These are phyloP conservation scores for Cardiospermum halicacabum DNA, from an alignment of 345 rosid genomes.

Conservation along the genomic window DNA sequence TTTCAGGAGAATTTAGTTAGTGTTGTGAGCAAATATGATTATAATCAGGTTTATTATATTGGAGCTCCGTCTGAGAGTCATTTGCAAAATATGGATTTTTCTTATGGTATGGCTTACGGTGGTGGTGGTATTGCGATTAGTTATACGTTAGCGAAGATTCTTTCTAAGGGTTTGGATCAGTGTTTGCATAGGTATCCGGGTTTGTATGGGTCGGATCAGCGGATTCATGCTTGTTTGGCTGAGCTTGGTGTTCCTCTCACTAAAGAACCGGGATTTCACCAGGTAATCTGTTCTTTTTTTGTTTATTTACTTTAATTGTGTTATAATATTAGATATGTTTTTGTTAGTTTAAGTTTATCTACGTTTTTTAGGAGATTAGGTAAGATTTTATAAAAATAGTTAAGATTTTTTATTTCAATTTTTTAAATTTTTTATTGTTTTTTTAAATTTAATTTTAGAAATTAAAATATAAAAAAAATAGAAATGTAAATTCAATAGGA, in stretches of 20 bases:
- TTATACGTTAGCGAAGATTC: slow-evolving; percentile 55
- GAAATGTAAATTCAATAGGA: too few species aligned
- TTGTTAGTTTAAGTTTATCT: too few species aligned
- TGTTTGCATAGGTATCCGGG: slow-evolving; percentile 54
- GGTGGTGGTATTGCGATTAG: slow-evolving; percentile 93
- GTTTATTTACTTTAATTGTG: too few species aligned
- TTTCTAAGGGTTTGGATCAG: slow-evolving; percentile 59
- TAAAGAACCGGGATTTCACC: slow-evolving; percentile 72
- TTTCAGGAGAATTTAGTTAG: slow-evolving; percentile 54
- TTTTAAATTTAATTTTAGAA: background rate
- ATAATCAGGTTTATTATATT: slow-evolving; percentile 54
- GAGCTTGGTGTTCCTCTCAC: slow-evolving; percentile 89
- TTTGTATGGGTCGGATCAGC: slow-evolving; percentile 76
- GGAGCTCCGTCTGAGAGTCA: slow-evolving; percentile 81
- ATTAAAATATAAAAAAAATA: background rate
- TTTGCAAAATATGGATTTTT: slow-evolving; percentile 58
- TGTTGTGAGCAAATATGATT: slow-evolving; percentile 68
- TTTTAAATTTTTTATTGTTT: background rate
- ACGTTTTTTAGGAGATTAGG: too few species aligned
- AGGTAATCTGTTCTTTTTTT: slow-evolving; percentile 48
- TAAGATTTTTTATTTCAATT: background rate
- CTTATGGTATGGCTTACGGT: slow-evolving; percentile 76
- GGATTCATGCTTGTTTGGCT: slow-evolving; percentile 83
- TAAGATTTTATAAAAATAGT: too few species aligned
- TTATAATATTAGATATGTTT: too few species aligned